These are phyloP conservation scores for Neospermospora avenae DNA, from an alignment of 2,329 filamentous ascomycete genomes.

Conservation along the genomic window DNA sequence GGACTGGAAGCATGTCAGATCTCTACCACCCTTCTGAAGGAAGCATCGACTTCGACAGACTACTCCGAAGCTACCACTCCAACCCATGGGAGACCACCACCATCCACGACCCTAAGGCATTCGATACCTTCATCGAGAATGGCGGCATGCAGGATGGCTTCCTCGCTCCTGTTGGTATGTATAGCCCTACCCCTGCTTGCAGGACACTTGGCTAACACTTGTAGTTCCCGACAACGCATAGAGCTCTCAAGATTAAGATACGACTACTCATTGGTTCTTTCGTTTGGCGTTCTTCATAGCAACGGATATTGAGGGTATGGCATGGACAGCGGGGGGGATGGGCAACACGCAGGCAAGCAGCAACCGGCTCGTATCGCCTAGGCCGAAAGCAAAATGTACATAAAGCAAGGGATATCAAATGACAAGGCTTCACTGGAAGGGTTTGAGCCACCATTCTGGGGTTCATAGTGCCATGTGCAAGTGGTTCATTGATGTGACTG, in stretches of 20 bases:
- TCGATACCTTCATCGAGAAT: neutral
- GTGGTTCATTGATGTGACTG: neutral
- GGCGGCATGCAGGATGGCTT: neutral
- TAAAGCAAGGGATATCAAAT: neutral
- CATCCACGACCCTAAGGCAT: neutral
- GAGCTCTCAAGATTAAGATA: neutral
- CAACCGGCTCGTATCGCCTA: neutral
- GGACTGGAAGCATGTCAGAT: constrained; percentile 23
- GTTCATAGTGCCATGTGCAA: neutral
- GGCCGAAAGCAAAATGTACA: neutral
- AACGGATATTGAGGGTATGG: neutral
- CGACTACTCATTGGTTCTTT: neutral
- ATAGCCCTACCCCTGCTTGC: neutral
- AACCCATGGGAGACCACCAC: constrained; percentile 6
- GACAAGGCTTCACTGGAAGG: neutral
- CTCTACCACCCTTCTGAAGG: constrained; percentile 16
- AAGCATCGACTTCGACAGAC: constrained; percentile 11
- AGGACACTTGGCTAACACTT: neutral
- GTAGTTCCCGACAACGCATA: neutral
- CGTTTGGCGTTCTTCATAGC: neutral
- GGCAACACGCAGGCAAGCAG: neutral
- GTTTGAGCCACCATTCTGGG: neutral
- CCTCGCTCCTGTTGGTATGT: constrained; percentile 5
- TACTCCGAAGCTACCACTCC: constrained; percentile 2
- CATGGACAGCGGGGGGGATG: neutral